Percentiles rank a stretch among this genome's conserved stretches.
phyloP scores from a whole-genome alignment of 1,284 basidiomycete species.

The Neotropicomus parvogracilis region DNA sequence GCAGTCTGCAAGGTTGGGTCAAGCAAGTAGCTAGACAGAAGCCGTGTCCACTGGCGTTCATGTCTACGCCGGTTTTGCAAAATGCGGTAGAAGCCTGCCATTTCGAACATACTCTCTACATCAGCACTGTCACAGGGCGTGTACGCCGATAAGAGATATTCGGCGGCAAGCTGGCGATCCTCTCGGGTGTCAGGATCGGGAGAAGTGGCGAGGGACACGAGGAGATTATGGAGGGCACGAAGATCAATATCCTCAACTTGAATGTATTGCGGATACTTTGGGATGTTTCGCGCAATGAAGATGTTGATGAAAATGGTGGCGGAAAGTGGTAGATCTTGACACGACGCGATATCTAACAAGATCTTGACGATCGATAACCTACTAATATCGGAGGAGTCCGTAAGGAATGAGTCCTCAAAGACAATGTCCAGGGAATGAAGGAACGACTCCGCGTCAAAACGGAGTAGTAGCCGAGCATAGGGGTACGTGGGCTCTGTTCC shows the following conservation, averaged over 20 bases:
- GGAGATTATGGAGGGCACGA: constrained; percentile 69
- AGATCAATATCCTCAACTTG: constrained; percentile 18
- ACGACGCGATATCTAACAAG: constrained; percentile 74
- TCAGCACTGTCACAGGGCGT: constrained; percentile 75
- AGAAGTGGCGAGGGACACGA: constrained; percentile 67
- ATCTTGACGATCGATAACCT: constrained; percentile 85
- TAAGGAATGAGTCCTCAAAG: constrained; percentile 91
- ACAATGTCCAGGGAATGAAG: constrained; percentile 92
- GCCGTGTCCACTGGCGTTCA: constrained; percentile 71
- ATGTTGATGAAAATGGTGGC: constrained; percentile 88
- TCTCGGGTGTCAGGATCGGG: constrained; percentile 80
- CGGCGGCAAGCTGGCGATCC: constrained; percentile 92
- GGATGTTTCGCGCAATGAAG: constrained; percentile 93
- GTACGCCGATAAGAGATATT: constrained; percentile 92
- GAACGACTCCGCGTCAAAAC: constrained; percentile 92
- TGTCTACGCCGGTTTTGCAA: constrained; percentile 76
- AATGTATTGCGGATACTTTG: constrained; percentile 95
- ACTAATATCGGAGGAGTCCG: constrained; percentile 62
- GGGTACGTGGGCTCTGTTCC: constrained; percentile 81
- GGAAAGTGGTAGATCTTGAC: constrained; percentile 51
- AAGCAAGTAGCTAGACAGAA: constrained; percentile 73
- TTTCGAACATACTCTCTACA: constrained; percentile 70
- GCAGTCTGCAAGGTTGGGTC: constrained; percentile 64
- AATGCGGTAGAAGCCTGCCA: constrained; percentile 89
- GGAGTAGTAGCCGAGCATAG: constrained; percentile 80